These are phyloP conservation scores for Salix caprea DNA, from an alignment of 345 rosid genomes.

Conservation along the genomic window DNA sequence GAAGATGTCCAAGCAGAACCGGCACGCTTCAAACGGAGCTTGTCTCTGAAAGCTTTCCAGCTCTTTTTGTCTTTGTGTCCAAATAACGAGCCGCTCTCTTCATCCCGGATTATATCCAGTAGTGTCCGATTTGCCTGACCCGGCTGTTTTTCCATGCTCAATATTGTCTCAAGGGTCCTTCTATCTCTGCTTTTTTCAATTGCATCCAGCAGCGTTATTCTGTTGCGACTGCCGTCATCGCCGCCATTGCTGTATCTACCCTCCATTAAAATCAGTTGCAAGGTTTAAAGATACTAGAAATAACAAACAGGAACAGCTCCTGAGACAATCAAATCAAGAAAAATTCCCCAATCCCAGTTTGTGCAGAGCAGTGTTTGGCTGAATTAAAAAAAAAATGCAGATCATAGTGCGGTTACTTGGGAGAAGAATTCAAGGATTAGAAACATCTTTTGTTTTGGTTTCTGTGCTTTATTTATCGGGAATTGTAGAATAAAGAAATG, in stretches of 20 bases:
- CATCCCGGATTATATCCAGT: constrained; percentile 57
- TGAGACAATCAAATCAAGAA: not conserved
- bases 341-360: too few species aligned
- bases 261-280: constrained; percentile 9
- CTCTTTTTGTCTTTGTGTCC: constrained; percentile 54
- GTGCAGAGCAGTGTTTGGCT: not conserved
- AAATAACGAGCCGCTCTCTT: constrained; percentile 34
- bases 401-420: too few species aligned
- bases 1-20: constrained; percentile 68
- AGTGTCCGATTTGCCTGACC: constrained; percentile 31
- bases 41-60: constrained; percentile 76
- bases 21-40: constrained; percentile 59
- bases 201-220: constrained; percentile 11
- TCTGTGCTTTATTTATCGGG: too few species aligned
- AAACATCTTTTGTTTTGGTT: not conserved
- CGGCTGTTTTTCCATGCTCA: not conserved
- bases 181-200: not conserved
- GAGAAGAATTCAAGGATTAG: constrained; percentile 2
- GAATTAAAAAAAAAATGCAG: too few species aligned
- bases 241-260: not conserved
- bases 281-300: not conserved
- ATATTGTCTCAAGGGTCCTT: not conserved
- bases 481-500: too few species aligned
- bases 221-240: not conserved
- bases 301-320: not conserved